A percentile compares a stretch with the other conserved stretches of the same genome.
These are phyloP conservation scores for Phyllosticta ampelicida DNA, from an alignment of 2,329 filamentous ascomycete species.

Conservation along the genomic window DNA sequence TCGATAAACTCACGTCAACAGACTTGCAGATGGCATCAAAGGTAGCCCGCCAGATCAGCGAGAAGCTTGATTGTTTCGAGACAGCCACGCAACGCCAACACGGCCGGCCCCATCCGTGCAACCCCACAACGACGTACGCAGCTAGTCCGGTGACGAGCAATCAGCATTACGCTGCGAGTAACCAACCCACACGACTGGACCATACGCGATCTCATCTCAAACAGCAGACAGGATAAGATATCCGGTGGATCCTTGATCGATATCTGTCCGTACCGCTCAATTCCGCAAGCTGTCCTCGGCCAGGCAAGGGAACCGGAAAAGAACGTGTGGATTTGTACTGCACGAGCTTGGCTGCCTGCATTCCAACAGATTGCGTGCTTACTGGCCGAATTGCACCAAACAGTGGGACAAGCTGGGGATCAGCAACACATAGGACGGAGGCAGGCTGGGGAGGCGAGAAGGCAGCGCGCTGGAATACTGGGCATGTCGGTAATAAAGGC, in stretches of 20 bases:
- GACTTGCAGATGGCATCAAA: conserved; percentile 7
- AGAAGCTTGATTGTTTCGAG: not conserved
- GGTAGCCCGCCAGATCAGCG: not conserved
- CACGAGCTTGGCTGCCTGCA: not conserved
- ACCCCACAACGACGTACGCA: not conserved
- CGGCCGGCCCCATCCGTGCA: not conserved
- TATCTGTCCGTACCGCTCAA: not conserved
- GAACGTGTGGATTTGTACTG: not conserved
- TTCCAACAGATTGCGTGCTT: not conserved
- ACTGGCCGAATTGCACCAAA: not conserved
- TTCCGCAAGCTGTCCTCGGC: not conserved
- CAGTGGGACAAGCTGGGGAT: not conserved
- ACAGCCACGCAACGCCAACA: not conserved
- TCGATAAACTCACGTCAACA: not conserved
- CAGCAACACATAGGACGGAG: not conserved
- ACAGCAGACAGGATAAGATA: not conserved
- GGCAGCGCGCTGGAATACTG: not conserved
- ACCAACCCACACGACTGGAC: not conserved
- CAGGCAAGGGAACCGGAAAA: not conserved
- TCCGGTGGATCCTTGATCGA: not conserved
- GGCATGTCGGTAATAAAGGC: not conserved
- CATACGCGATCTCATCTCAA: not conserved
- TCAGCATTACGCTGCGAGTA: not conserved
- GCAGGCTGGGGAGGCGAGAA: not conserved
- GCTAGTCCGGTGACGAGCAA: not conserved